Conservation (phyloP, 1,139 yeast species). For the Meyerozyma sp. region DNA sequence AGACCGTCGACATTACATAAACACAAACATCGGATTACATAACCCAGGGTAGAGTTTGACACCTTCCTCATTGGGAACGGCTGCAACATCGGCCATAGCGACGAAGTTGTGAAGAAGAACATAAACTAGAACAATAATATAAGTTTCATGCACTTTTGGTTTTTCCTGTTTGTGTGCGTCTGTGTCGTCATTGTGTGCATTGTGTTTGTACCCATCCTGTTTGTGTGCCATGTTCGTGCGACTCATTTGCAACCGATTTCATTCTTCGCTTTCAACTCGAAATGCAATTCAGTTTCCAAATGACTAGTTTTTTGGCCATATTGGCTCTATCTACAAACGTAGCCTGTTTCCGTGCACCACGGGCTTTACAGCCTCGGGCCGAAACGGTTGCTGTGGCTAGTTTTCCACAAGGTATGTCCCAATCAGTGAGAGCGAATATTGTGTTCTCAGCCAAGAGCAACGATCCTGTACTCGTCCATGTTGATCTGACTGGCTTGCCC, state of each 20-base stretch:
- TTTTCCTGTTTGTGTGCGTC: background rate
- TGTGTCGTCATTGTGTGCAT: background rate
- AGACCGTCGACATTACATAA: background rate
- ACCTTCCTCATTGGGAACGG: background rate
- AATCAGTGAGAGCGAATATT: slow-evolving; percentile 42
- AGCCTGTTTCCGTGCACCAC: background rate
- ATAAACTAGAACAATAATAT: no score
- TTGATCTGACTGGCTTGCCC: slow-evolving; percentile 56
- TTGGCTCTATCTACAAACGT: background rate
- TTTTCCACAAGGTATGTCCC: slow-evolving; percentile 43
- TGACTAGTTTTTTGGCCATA: background rate
- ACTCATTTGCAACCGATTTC: background rate
- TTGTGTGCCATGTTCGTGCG: no score
- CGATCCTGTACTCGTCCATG: slow-evolving; percentile 50
- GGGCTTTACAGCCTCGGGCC: background rate
- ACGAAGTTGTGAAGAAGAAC: no score
- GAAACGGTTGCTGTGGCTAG: slow-evolving; percentile 52
- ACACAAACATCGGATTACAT: no score
- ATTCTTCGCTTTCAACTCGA: background rate
- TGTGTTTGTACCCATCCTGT: no score
- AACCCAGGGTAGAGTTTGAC: no score
- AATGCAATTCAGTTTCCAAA: background rate
- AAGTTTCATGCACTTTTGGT: background rate
- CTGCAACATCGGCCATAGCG: background rate
- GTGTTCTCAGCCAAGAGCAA: slow-evolving; percentile 43